Evolutionary conservation across 2,329 filamentous ascomycete species (phyloP).

Genomic region (Xylaria sp.): DNA sequence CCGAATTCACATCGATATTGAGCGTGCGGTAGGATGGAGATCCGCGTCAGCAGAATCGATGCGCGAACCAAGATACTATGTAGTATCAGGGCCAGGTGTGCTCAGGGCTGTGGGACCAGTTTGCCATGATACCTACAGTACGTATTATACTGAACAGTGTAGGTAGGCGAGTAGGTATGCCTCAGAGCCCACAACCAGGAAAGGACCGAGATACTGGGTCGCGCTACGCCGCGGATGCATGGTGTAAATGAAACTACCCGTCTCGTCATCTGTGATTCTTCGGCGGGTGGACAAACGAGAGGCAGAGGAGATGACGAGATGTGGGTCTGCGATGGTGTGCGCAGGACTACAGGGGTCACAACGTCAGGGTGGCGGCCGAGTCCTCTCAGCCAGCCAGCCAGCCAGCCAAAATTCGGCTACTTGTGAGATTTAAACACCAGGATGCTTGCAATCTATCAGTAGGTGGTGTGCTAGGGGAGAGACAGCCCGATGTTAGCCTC

Average conservation of each 20-base stretch:
- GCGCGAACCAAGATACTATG: neutral
- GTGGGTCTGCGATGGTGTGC: constrained; percentile 27
- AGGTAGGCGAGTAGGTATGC: constrained; percentile 19
- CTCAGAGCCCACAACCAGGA: constrained; percentile 7
- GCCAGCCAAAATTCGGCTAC: neutral
- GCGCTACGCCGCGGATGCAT: constrained; percentile 20
- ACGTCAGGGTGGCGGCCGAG: neutral
- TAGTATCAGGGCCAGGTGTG: neutral
- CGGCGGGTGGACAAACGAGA: constrained; percentile 13
- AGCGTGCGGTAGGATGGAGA: too few relatives aligned
- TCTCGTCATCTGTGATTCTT: neutral
- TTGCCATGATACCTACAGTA: constrained; percentile 8
- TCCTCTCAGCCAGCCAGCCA: neutral
- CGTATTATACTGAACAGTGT: too few relatives aligned
- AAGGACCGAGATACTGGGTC: constrained; percentile 17
- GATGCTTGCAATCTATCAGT: too few relatives aligned
- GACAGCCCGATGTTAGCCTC: too few relatives aligned
- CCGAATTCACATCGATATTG: neutral
- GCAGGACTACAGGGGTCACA: constrained; percentile 17
- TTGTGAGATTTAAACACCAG: neutral
- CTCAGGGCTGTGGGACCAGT: too few relatives aligned
- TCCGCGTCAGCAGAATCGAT: neutral
- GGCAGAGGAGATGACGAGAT: constrained; percentile 22
- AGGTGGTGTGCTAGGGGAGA: neutral
- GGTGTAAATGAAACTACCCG: constrained; percentile 18